Evolutionary conservation across 2,329 filamentous ascomycete species (phyloP), one percentile per base, ranked within the genome.

Genomic region (Botrytis fabae): DNA sequence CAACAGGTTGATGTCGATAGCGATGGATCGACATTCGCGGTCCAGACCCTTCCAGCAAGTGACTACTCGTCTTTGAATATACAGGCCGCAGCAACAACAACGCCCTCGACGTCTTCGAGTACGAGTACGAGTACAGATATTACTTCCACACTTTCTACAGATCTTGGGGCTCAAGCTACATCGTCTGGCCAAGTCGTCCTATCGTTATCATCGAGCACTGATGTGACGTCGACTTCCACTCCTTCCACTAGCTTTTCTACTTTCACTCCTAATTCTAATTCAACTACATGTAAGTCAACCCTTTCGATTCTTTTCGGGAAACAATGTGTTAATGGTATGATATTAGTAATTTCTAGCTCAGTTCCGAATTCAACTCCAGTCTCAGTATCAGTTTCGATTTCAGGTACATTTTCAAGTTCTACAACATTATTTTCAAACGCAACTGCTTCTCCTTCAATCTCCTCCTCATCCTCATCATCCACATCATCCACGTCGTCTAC

Each of bases 1-100:
- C 77, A 80, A 70, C 78, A 79, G 62, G 73, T 80, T 59, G 76
- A 78, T 70, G 79, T 81, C 61, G 78, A 81, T 70, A 71, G 75
- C 65, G 74, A 75, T 73, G 80, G 79, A 57, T 78, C 72, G 51
- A 80, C 77, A 16, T 73, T 79, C 46, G 69, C 76, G 9, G 72
- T 76, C 35, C 54, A 76, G 71, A 77, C 76, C 48, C 51, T 76
- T 72, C 70, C 70, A 40, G 70, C 70, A 35, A 72, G 40, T 32
- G 44, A 72, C 28, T 68, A 72, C 28, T 44, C 70, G 62, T 68
- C 48, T 25, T 48, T 72, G 62, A 68, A 28, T 20, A 22, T 40
- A 59, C 70, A 69, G 22, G 38, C 75, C 44, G 35, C 77, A 46
- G 62, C 74, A 44, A 69, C 75, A 38, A 69, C 75, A 25, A 74